Percentiles rank a stretch among this genome's conserved stretches.
Conservation (phyloP, 345 rosid species). For the Physaria fendleri region DNA sequence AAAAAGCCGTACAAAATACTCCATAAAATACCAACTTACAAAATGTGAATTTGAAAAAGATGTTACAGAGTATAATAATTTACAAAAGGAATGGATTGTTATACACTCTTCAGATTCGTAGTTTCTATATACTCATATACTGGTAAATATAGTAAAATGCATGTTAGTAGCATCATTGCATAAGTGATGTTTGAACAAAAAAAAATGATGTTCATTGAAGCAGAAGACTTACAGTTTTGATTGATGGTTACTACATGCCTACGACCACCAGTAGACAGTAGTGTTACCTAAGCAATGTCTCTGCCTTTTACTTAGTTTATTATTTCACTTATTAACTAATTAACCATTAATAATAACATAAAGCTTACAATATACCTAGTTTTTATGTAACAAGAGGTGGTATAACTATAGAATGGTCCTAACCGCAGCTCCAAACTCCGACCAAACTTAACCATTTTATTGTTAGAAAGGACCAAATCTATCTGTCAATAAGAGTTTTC, state of each 20-base stretch:
- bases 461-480: conserved; percentile 6
- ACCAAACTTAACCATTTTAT: no score
- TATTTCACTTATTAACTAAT: not conserved
- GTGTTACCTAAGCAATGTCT: conserved; percentile 20
- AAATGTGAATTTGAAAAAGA: no score
- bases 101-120: conserved; percentile 21
- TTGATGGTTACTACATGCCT: conserved; percentile 20
- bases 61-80: conserved; percentile 5
- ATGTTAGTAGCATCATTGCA: conserved; percentile 18
- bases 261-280: conserved; percentile 1
- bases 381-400: no score
- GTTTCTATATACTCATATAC: not conserved
- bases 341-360: not conserved
- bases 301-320: not conserved
- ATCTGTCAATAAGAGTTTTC: conserved; percentile 14
- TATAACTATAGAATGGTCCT: no score
- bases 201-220: conserved; percentile 16
- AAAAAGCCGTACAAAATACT: conserved; percentile 22
- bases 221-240: conserved; percentile 25
- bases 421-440: no score
- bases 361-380: no score
- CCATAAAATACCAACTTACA: conserved; percentile 19
- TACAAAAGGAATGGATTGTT: not conserved
- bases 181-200: not conserved
- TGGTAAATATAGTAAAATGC: not conserved